Evolutionary conservation across 2,329 filamentous ascomycete species (phyloP).

Genomic region (Aspergillus amoenus): DNA sequence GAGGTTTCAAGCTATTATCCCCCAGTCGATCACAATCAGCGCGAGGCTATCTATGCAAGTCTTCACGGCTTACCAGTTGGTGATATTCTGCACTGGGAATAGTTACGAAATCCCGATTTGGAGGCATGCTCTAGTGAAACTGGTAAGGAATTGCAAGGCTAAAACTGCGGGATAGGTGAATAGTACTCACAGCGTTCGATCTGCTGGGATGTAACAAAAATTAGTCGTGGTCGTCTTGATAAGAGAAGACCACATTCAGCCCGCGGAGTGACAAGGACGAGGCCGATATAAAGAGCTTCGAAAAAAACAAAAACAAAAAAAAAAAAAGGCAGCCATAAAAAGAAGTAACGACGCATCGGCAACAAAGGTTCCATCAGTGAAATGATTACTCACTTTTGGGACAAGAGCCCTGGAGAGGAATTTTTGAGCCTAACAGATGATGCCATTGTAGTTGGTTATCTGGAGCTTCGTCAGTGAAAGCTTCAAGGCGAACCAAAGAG

Average conservation of each 20-base stretch:
- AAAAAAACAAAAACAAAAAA: neutral
- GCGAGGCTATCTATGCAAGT: neutral
- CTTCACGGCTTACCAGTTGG: slow-evolving; percentile 47
- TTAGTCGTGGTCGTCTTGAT: neutral
- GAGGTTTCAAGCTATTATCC: slow-evolving; percentile 17
- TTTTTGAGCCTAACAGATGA: slow-evolving; percentile 59
- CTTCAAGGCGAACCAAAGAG: neutral
- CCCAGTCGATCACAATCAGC: neutral
- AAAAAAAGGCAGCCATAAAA: neutral
- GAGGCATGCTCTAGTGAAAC: slow-evolving; percentile 33
- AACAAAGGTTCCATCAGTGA: neutral
- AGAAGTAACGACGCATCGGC: neutral
- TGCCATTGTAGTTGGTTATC: slow-evolving; percentile 22
- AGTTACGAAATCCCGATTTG: slow-evolving; percentile 47
- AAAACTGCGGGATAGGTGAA: neutral
- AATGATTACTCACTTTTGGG: slow-evolving; percentile 55
- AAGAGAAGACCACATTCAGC: neutral
- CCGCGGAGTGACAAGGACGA: too few relatives aligned
- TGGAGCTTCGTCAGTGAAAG: slow-evolving; percentile 6
- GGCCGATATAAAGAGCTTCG: neutral
- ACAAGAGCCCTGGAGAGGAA: slow-evolving; percentile 60
- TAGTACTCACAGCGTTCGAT: slow-evolving; percentile 13
- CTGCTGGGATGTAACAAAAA: slow-evolving; percentile 4
- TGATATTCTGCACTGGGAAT: slow-evolving; percentile 64
- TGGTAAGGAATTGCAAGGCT: neutral